Conservation (phyloP, 805 yeast species). For the Pichia phayaonensis region DNA sequence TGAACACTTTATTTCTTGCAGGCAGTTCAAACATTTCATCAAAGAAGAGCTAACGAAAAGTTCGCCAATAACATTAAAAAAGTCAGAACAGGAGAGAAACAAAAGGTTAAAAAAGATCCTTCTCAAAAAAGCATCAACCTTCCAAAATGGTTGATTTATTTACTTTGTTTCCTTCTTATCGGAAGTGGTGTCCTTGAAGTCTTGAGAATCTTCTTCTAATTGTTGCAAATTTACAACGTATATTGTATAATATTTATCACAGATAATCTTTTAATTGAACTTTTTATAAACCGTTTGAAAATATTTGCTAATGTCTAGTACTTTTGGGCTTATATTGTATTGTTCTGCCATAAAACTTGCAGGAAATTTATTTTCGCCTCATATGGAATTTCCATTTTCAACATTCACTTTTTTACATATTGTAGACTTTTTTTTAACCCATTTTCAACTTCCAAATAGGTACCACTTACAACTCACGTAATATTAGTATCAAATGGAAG, state of each 20-base stretch:
- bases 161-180: conserved; percentile 53
- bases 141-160: conserved; percentile 54
- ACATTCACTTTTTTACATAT: neutral
- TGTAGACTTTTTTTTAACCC: no score
- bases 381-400: neutral
- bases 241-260: neutral
- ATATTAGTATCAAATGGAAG: neutral
- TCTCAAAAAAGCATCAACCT: conserved; percentile 17
- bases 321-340: no score
- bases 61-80: conserved; percentile 67
- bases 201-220: conserved; percentile 45
- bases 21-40: conserved; percentile 81
- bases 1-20: conserved; percentile 4
- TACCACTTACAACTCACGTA: no score
- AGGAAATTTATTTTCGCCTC: neutral
- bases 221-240: neutral
- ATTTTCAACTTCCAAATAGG: no score
- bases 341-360: neutral
- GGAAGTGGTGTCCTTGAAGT: conserved; percentile 82
- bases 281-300: neutral
- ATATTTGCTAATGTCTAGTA: neutral
- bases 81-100: conserved; percentile 15
- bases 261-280: neutral
- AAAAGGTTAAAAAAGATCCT: conserved; percentile 6
- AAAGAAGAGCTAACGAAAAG: conserved; percentile 79